Conservation (phyloP, 2,329 filamentous ascomycete species). For the Cladosporium sp. region DNA sequence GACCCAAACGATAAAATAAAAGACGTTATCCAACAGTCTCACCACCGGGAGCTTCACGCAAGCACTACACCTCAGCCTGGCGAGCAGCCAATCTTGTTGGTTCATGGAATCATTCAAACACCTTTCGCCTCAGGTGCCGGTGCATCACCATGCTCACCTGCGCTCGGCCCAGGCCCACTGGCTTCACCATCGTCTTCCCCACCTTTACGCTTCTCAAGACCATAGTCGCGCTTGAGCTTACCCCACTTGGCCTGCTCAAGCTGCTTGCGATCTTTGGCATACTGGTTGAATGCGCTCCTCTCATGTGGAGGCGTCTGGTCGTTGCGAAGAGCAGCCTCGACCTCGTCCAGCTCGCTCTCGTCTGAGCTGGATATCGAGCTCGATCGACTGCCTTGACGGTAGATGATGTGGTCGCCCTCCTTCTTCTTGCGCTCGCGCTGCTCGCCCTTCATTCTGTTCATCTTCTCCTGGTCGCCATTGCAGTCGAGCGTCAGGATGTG, state of each 20-base stretch:
- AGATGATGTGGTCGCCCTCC: slow-evolving; percentile 50
- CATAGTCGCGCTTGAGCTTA: slow-evolving; percentile 14
- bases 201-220: neutral
- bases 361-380: slow-evolving; percentile 51
- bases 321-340: slow-evolving; percentile 21
- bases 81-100: neutral
- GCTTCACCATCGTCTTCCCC: neutral
- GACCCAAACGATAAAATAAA: neutral
- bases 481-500: slow-evolving; percentile 72
- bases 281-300: slow-evolving; percentile 18
- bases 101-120: neutral
- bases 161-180: slow-evolving; percentile 4
- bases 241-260: slow-evolving; percentile 18
- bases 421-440: slow-evolving; percentile 72
- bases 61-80: neutral
- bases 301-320: slow-evolving; percentile 11
- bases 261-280: slow-evolving; percentile 22
- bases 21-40: neutral
- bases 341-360: slow-evolving; percentile 52
- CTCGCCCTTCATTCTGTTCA: slow-evolving; percentile 69
- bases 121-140: neutral
- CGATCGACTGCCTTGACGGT: slow-evolving; percentile 49
- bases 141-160: neutral
- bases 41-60: neutral
- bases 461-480: slow-evolving; percentile 64